Conservation (phyloP, 306 rosid genomes). For the Biancaea sappan region DNA sequence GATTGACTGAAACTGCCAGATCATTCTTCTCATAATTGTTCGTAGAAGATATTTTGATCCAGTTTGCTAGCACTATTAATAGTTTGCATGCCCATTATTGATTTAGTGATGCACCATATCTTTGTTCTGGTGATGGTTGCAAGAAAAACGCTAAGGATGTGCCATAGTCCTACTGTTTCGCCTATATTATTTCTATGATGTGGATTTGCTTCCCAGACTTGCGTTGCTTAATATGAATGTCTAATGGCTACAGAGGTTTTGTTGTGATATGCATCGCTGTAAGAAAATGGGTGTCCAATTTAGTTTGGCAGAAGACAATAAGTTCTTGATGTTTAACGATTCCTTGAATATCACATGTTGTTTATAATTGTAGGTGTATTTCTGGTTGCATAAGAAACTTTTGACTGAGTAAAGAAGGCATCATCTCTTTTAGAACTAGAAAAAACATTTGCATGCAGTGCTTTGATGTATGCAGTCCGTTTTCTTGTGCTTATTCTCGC, state of each 20-base stretch:
- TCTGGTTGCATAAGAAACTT: neutral
- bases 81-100: neutral
- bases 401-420: neutral
- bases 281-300: neutral
- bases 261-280: neutral
- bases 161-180: neutral
- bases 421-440: neutral
- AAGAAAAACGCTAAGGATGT: neutral
- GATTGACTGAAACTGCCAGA: neutral
- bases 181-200: neutral
- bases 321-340: neutral
- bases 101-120: neutral
- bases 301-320: neutral
- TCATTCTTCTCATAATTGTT: neutral
- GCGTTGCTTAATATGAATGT: too few relatives aligned
- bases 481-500: neutral
- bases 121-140: neutral
- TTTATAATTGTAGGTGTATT: too few relatives aligned
- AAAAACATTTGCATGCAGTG: neutral
- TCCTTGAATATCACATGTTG: neutral
- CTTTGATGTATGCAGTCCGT: neutral
- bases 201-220: too few relatives aligned
- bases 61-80: neutral
- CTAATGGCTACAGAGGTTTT: too few relatives aligned
- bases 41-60: neutral